phyloP scores from a whole-genome alignment of 805 yeast genomes.

The Candida rishiriensis region DNA sequence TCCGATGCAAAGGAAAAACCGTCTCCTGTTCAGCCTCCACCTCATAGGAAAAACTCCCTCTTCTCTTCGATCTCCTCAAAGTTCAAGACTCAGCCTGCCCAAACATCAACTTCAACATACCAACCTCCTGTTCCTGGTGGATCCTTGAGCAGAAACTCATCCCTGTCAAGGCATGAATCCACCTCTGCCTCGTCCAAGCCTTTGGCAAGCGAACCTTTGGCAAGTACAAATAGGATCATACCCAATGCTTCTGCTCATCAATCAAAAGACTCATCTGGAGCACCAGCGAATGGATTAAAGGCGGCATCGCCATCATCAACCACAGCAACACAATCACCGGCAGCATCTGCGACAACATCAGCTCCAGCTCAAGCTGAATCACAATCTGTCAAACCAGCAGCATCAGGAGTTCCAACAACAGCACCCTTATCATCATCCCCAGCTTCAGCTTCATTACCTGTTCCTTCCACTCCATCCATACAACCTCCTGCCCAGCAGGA shows the following conservation, averaged over 20 bases:
- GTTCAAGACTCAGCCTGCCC: slow-evolving; percentile 21
- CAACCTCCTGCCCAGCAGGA: slow-evolving; percentile 10
- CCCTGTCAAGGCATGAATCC: neutral
- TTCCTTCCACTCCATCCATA: too few species aligned
- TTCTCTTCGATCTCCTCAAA: slow-evolving; percentile 33
- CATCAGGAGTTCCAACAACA: too few species aligned
- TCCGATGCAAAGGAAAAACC: slow-evolving; percentile 17
- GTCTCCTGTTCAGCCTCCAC: slow-evolving; percentile 4
- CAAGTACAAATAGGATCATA: neutral
- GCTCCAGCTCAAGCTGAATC: too few species aligned
- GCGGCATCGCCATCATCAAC: too few species aligned
- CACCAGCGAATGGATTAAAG: too few species aligned
- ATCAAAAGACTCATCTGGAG: too few species aligned
- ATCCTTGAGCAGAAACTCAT: neutral
- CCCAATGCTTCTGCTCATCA: too few species aligned
- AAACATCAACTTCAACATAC: slow-evolving; percentile 5
- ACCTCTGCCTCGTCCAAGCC: neutral
- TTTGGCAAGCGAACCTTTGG: neutral
- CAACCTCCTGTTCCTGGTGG: neutral
- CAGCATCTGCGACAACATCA: neutral
- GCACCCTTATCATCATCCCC: neutral
- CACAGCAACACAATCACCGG: neutral
- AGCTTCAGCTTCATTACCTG: too few species aligned
- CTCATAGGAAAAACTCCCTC: slow-evolving; percentile 23
- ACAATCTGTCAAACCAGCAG: too few species aligned